Conservation (phyloP, 2,329 filamentous ascomycete species). For the Ampelomyces quisqualis region DNA sequence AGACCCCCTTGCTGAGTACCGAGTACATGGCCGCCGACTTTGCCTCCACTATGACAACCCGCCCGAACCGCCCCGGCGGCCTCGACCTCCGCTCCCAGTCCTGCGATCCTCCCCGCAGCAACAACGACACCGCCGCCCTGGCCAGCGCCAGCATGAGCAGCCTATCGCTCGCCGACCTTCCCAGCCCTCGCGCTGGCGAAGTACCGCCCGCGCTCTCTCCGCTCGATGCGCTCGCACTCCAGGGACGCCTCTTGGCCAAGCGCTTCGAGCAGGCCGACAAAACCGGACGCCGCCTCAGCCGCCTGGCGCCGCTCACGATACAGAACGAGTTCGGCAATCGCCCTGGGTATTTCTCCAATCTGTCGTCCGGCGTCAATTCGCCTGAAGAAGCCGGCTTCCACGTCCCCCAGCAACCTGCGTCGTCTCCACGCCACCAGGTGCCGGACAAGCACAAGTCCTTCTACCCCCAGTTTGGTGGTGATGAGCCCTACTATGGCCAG, state of each 20-base stretch:
- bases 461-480: constrained; percentile 39
- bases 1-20: constrained; percentile 20
- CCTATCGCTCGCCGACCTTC: constrained; percentile 44
- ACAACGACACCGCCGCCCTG: constrained; percentile 15
- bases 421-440: constrained; percentile 32
- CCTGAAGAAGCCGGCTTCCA: constrained; percentile 47
- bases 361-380: constrained; percentile 59
- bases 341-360: constrained; percentile 77
- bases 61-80: constrained; percentile 34
- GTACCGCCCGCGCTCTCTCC: constrained; percentile 88
- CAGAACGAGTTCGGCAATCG: constrained; percentile 77
- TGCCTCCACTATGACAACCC: constrained; percentile 31
- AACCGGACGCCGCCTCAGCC: constrained; percentile 76
- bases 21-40: constrained; percentile 5
- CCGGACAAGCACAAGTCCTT: constrained; percentile 40
- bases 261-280: constrained; percentile 76
- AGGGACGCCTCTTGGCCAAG: constrained; percentile 82
- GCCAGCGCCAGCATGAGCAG: constrained; percentile 37
- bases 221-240: constrained; percentile 89
- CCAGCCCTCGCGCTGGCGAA: constrained; percentile 54
- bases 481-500: constrained; percentile 29
- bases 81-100: constrained; percentile 38
- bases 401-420: constrained; percentile 26
- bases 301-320: constrained; percentile 78
- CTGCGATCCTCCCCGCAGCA: constrained; percentile 31